Evolutionary conservation across 805 yeast genomes (phyloP).

Genomic region (Yarrowia porcina): DNA sequence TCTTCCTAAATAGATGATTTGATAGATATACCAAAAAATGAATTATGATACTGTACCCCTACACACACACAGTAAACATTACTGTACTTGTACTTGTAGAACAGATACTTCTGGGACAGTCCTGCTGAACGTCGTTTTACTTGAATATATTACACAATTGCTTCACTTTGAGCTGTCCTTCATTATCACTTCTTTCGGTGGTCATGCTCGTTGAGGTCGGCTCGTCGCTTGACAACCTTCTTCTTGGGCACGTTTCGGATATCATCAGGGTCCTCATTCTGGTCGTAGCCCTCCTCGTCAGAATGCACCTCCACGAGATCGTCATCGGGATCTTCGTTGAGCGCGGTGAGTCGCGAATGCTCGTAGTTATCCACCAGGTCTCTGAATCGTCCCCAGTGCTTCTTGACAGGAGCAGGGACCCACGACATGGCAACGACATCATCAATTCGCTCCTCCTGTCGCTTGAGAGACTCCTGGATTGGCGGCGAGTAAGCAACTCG

Average conservation of each 20-base stretch:
- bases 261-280: slow-evolving; percentile 17
- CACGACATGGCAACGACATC: slow-evolving; percentile 49
- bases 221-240: slow-evolving; percentile 18
- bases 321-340: slow-evolving; percentile 12
- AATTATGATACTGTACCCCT: too few relatives aligned
- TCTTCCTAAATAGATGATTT: background rate
- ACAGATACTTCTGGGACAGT: too few relatives aligned
- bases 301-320: slow-evolving; percentile 16
- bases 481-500: slow-evolving; percentile 69
- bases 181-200: background rate
- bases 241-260: slow-evolving; percentile 24
- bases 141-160: background rate
- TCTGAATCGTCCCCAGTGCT: slow-evolving; percentile 49
- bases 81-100: too few relatives aligned
- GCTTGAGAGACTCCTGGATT: slow-evolving; percentile 61
- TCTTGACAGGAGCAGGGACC: slow-evolving; percentile 49
- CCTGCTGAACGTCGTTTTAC: background rate
- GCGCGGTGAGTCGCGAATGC: slow-evolving; percentile 26
- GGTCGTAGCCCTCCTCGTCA: slow-evolving; percentile 15
- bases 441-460: slow-evolving; percentile 57
- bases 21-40: background rate
- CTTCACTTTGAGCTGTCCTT: background rate
- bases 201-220: background rate
- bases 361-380: slow-evolving; percentile 31
- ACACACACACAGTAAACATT: too few relatives aligned